Percentiles rank a stretch among this genome's conserved stretches.
These are phyloP conservation scores for Pleurotus citrinopileatus DNA, from an alignment of 768 basidiomycete species.

Conservation along the genomic window DNA sequence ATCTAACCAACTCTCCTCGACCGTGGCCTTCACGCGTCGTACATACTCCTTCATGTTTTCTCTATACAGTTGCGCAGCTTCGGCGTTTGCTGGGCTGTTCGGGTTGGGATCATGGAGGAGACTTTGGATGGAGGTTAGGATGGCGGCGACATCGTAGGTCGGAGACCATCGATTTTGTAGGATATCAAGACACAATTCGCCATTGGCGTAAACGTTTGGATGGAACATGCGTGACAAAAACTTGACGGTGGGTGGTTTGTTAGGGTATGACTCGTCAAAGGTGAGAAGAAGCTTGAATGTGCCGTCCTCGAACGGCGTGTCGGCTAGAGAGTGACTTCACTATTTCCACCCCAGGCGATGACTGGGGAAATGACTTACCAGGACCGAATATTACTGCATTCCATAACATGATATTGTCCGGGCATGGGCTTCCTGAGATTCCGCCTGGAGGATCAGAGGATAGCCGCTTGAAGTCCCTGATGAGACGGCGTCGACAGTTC, in stretches of 20 bases:
- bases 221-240: conserved; percentile 99
- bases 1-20: conserved; percentile 95
- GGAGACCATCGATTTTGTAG: conserved; percentile 99
- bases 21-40: conserved; percentile 85
- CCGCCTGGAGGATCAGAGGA: conserved; percentile 94
- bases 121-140: conserved; percentile 94
- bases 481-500: conserved; percentile 90
- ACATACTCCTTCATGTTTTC: conserved; percentile 99
- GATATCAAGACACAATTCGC: conserved; percentile 97
- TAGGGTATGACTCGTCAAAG: conserved; percentile 98
- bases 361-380: conserved; percentile 46
- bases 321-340: conserved; percentile 49
- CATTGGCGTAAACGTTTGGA: conserved; percentile 98
- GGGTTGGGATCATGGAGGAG: conserved; percentile 97
- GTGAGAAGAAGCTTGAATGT: conserved; percentile 95
- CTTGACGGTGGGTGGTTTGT: conserved; percentile 96
- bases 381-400: conserved; percentile 99
- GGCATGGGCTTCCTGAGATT: conserved; percentile 94
- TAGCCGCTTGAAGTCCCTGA: conserved; percentile 96
- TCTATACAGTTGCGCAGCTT: conserved; percentile 93
- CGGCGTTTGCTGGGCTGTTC: conserved; percentile 96
- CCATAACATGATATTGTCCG: conserved; percentile 99
- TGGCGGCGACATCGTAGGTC: conserved; percentile 98
- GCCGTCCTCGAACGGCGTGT: conserved; percentile 98
- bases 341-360: conserved; percentile 5